Evolutionary conservation across 805 yeast genomes (phyloP), one percentile per base, ranked within the genome.

Genomic region (Nakazawaea sp.): DNA sequence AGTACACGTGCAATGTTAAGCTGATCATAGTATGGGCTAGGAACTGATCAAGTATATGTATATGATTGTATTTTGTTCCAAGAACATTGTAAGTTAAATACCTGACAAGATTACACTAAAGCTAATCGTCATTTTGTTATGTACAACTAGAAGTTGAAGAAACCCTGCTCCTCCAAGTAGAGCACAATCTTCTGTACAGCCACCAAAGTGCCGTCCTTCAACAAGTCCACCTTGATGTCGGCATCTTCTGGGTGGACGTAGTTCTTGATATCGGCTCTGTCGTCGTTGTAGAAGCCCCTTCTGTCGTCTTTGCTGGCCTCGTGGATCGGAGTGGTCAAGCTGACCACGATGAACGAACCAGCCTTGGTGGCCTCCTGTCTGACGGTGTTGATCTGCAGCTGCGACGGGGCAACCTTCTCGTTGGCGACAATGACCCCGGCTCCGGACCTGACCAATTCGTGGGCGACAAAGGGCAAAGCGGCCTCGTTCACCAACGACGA

Each of bases 401-500:
- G 59, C 25, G 64, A 62, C 9, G 70, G 64, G 20, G 78, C 72
- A 40, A 64, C 57, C 18, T 53, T 44, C 9, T 53, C 42, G 36
- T 78, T 71, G 12, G 81, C 75, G 34, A 83, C 72, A 46, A 89
- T 82, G 29, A 90, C 90, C 49, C 95, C 97, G 8, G 95, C 67
- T 40, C 97, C 97, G n/a, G 96, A 76, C 56, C 85, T 78, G 30
- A 82, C 81, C 48, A 87, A 67, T 62, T 88, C 90, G 41, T 78
- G 70, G 32, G 84, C 72, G 41, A 84, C 75, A 49, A 74, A 79
- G 4, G 82, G 73, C 43, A 78, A 71, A 50, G 72, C 61, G 12
- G 44, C 43, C 32, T 50, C 53, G 18, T 57, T 47, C 25, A 56
- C 52, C 29, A 53, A 47, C 13, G 46, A 42, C 10, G 59, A 59